Evolutionary conservation across 2,329 filamentous ascomycete species (phyloP).

Genomic region (Botryosphaeria agaves): DNA sequence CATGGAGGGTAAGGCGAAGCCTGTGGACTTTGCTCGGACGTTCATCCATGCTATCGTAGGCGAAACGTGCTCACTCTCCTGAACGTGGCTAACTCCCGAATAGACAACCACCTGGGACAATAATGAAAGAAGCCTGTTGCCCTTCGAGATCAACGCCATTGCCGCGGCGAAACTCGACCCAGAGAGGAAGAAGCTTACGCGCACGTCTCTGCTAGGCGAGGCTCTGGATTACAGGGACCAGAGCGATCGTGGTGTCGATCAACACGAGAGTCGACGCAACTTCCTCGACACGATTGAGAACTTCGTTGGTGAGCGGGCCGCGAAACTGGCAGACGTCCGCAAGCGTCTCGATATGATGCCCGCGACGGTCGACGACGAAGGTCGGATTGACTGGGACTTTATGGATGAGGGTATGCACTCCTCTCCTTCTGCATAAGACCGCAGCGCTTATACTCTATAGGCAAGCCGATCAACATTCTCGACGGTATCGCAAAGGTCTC

Average conservation of each 20-base stretch:
- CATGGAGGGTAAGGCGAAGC: conserved; percentile 89
- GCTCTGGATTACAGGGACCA: conserved; percentile 51
- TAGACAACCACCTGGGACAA: conserved; percentile 71
- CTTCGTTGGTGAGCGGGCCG: conserved; percentile 36
- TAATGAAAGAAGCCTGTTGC: conserved; percentile 52
- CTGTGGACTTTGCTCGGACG: conserved; percentile 81
- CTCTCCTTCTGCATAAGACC: not conserved
- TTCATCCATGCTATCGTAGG: conserved; percentile 66
- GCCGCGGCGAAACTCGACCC: conserved; percentile 50
- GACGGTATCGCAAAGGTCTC: conserved; percentile 78
- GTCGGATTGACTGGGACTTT: conserved; percentile 1
- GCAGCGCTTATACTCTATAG: too few species aligned
- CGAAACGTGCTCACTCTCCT: too few species aligned
- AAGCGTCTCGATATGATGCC: conserved; percentile 5
- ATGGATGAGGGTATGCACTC: not conserved
- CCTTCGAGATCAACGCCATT: conserved; percentile 52
- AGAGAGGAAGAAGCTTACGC: conserved; percentile 48
- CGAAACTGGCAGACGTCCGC: conserved; percentile 11
- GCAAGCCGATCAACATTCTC: conserved; percentile 17
- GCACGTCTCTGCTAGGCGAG: conserved; percentile 43
- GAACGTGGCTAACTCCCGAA: too few species aligned
- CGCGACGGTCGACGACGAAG: not conserved
- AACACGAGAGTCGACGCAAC: conserved; percentile 56
- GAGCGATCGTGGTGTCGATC: conserved; percentile 42
- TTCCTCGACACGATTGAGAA: conserved; percentile 66